Evolutionary conservation across 1,284 basidiomycete species (phyloP), one percentile per base, ranked within the genome.

Genomic region (Athelia sp.): DNA sequence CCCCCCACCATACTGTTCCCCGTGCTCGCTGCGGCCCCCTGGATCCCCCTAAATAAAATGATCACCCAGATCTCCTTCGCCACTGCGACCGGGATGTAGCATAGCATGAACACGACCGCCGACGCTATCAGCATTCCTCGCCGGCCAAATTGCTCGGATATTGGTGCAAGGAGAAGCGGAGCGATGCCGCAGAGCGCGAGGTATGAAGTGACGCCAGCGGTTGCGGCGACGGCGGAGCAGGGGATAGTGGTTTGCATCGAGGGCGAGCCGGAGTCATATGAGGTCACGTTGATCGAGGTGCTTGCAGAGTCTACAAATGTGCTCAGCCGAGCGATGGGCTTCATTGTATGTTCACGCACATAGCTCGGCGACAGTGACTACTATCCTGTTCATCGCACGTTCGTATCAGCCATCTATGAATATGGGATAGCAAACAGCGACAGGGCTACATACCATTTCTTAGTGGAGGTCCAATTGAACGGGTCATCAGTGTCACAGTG

Each of bases 1-100:
- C 43, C 43, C 8, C 43, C 43, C n/a, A 44, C 43, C 19, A 44
- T n/a, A n/a, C 43, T 44, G n/a, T 44, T 44, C 23, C 10, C 43
- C 15, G 43, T 9, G 15, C n/a, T 18, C 15, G 43, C 43, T 4
- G 43, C 43, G 8, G 43, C 43, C 10, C 43, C 43, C 23, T 44
- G 43, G 8, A 44, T 9, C 8, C 18, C 43, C 8, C 43, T 9
- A 26, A 44, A 23, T 11, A 22, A 9, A 23, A 44, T 44, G 19
- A 44, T 22, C 10, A 44, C 15, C 15, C 14, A 15, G 15, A 44
- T 26, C 15, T 44, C 22, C 14, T n/a, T n/a, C 15, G 43, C 43
- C 10, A 44, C n/a, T 8, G 10, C 43, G 8, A 18, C n/a, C 15
- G 43, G 43, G 10, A 44, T 44, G 22, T 22, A 44, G 22, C 43